Evolutionary conservation across 345 rosid species (phyloP), one percentile per base, ranked within the genome.

Genomic region (Citrus inodora): DNA sequence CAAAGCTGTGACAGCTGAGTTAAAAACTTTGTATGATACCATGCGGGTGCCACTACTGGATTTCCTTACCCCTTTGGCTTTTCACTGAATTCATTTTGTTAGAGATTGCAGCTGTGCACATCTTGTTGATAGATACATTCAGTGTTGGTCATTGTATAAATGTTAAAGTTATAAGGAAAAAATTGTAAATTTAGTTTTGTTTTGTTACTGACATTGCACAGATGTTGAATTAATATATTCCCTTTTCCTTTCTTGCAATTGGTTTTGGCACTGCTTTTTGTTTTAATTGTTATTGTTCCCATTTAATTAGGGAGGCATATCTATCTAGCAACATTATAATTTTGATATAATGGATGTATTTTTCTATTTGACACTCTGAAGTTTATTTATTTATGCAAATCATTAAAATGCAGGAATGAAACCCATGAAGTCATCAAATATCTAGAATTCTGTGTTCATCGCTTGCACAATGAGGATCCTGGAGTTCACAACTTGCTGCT

Each of bases 341-440:
- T 21, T 65, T 65, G 69, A 65, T 32, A 65, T 19, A 35, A 6
- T 14, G 9, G 9, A 32, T 65, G 35, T 19, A 65, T 19, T 65
- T 65, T 33, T 64, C 48, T 3, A 21, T 35, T 35, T 66, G 37
- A 67, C 17, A 38, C 16, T 5, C 27, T 55, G 58, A 53, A 53
- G 58, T 53, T 9, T 30, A 59, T 30, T 62, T 46, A 38, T 21
- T 67, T 21, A 16, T 25, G 76, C 40, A 48, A 48, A 73, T 63
- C 27, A 69, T 46, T 40, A 65, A 83, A 76, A 53, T 89, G 84
- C 93, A 96, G 99, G 90, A 96, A 96, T 76, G 99, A 96, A 89
- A 94, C 98, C 71, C 98, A 96, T 80, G 98, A 95, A 91, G 98
- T 96, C 74, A 92, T 96, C 78, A 96, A 94, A 86, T 96, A 92